Evolutionary conservation across 2,329 filamentous ascomycete species (phyloP), one percentile per base, ranked within the genome.

Genomic region (Penicillium sclerotiorum): DNA sequence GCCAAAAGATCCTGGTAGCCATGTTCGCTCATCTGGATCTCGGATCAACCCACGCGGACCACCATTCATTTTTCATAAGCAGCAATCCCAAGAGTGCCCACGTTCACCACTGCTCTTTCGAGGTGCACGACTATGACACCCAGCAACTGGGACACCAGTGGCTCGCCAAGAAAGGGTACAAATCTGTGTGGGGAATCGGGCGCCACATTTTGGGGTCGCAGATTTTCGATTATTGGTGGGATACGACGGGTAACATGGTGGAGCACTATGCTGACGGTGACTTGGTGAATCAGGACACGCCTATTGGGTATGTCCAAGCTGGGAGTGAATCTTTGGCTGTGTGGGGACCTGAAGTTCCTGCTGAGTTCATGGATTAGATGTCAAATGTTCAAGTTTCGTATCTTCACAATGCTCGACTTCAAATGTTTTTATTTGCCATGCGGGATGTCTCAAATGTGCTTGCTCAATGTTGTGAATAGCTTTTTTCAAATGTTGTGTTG

Each of bases 321-420:
- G 51, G 51, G 5, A 22, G 15, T 5, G 51, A 54, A 23, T 45
- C 48, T n/a, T n/a, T 54, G 21, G 51, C 51, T 15, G 18, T 47
- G 6, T 50, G 46, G 52, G 42, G 52, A 18, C 41, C 49, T 5
- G 42, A 49, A 6, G 38, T 50, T 8, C 49, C 50, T 5, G 33
- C 36, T 22, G 21, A 11, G 12, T 53, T 53, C 20, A 28, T 52
- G 28, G 41, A 43, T 13, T 52, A 46, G 23, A 37, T n/a, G n/a
- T n/a, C n/a, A n/a, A n/a, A n/a, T n/a, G n/a, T n/a, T n/a, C n/a
- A n/a, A n/a, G n/a, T n/a, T n/a, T n/a, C n/a, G n/a, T n/a, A n/a
- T n/a, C n/a, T n/a, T n/a, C n/a, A n/a, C n/a, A n/a, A n/a, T n/a
- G n/a, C n/a, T n/a, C n/a, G n/a, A n/a, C n/a, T n/a, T n/a, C n/a